These are phyloP conservation scores for Nakazawaea wyomingensis DNA, from an alignment of 805 yeast species.

Conservation along the genomic window DNA sequence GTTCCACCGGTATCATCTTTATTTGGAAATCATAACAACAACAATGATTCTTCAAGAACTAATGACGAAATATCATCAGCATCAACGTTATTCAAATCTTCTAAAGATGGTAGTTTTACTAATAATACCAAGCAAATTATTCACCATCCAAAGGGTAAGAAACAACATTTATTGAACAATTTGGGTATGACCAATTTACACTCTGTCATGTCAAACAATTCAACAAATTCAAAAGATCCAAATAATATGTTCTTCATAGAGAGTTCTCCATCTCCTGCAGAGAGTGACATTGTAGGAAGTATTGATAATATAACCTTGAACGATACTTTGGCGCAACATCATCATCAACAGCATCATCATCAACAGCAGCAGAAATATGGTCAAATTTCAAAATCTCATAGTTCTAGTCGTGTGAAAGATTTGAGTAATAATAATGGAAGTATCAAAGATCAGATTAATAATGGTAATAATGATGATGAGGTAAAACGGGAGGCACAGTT, in stretches of 20 bases:
- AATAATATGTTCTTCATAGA: constrained; percentile 28
- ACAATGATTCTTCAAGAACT: constrained; percentile 1
- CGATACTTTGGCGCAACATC: not conserved
- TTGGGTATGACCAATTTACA: constrained; percentile 11
- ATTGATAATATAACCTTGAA: constrained; percentile 14
- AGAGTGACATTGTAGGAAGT: constrained; percentile 13
- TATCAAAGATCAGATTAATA: not conserved
- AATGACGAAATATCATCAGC: not conserved
- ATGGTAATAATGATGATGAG: not conserved
- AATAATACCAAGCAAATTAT: not conserved
- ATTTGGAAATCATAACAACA: not conserved
- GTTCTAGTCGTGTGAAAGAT: not conserved
- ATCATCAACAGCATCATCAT: not conserved
- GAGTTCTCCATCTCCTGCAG: constrained; percentile 27
- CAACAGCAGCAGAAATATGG: too few relatives aligned
- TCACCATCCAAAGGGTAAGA: constrained; percentile 1
- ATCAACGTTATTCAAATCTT: not conserved
- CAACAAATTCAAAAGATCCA: not conserved
- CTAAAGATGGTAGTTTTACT: not conserved
- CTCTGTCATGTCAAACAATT: not conserved
- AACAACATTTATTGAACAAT: constrained; percentile 9
- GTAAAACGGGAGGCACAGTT: not conserved
- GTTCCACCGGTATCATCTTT: constrained; percentile 12
- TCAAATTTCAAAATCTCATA: too few relatives aligned
- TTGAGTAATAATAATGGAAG: not conserved